These are phyloP conservation scores for Aspergillus costaricaensis DNA, from an alignment of 2,329 filamentous ascomycete species.

Conservation along the genomic window DNA sequence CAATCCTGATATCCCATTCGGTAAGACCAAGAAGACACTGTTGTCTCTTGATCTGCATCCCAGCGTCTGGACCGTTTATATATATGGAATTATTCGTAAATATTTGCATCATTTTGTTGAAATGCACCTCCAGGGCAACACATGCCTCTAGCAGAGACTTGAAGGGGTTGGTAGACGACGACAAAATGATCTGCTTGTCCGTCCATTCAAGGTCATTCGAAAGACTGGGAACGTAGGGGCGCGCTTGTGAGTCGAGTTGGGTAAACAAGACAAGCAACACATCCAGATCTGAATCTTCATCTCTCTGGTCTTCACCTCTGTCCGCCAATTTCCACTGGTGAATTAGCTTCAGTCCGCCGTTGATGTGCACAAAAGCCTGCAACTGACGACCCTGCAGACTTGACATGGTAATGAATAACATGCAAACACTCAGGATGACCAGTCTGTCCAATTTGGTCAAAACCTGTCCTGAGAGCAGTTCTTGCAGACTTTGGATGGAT, in stretches of 20 bases:
- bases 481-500: conserved; percentile 1
- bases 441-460: not conserved
- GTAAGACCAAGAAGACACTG: not conserved
- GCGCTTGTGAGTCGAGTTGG: conserved; percentile 8
- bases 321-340: conserved; percentile 4
- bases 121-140: not conserved
- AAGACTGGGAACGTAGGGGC: not conserved
- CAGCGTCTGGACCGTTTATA: not conserved
- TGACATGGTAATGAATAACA: conserved; percentile 6
- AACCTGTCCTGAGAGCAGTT: not conserved
- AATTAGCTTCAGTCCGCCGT: conserved; percentile 4
- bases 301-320: not conserved
- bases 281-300: not conserved
- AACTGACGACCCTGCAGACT: conserved; percentile 5
- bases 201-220: not conserved
- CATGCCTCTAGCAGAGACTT: not conserved
- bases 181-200: not conserved
- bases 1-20: not conserved
- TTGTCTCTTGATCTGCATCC: not conserved
- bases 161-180: not conserved
- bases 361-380: conserved; percentile 14
- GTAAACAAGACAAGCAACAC: conserved; percentile 1
- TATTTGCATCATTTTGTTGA: not conserved
- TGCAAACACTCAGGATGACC: conserved; percentile 3
- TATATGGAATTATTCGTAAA: not conserved